These are phyloP conservation scores for Aspergillus sp. DNA, from an alignment of 2,329 filamentous ascomycete species.

Conservation along the genomic window DNA sequence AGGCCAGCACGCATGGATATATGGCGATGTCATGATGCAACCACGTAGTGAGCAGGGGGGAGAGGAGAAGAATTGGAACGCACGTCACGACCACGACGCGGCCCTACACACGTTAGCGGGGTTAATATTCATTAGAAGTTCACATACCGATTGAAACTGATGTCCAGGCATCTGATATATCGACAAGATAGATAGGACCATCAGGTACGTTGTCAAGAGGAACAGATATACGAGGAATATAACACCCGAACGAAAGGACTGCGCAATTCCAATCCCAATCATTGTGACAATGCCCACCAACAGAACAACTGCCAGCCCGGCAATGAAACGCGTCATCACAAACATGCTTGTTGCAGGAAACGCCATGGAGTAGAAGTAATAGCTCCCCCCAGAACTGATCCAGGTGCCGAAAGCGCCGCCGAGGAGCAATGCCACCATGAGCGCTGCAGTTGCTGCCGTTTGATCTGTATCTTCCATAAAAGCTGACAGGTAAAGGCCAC, in stretches of 20 bases:
- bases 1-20: slow-evolving; percentile 55
- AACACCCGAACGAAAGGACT: slow-evolving; percentile 47
- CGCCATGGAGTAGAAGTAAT: slow-evolving; percentile 58
- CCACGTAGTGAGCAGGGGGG: slow-evolving; percentile 56
- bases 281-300: slow-evolving; percentile 55
- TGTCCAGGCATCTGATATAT: slow-evolving; percentile 53
- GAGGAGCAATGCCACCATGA: slow-evolving; percentile 59
- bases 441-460: slow-evolving; percentile 55
- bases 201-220: slow-evolving; percentile 57
- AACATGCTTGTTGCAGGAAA: slow-evolving; percentile 57
- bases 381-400: slow-evolving; percentile 62
- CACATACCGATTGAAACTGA: slow-evolving; percentile 47
- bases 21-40: slow-evolving; percentile 54
- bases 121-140: neutral
- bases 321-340: slow-evolving; percentile 50
- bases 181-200: slow-evolving; percentile 50
- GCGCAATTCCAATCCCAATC: slow-evolving; percentile 48
- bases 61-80: slow-evolving; percentile 56
- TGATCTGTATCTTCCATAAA: slow-evolving; percentile 51
- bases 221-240: slow-evolving; percentile 61
- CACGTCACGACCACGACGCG: slow-evolving; percentile 56
- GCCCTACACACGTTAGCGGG: slow-evolving; percentile 31
- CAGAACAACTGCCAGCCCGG: slow-evolving; percentile 50
- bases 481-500: slow-evolving; percentile 61
- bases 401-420: slow-evolving; percentile 62